These are phyloP conservation scores for Bryoerythrophyllum caledonicum DNA, from an alignment of 225 moss, liverwort and hornwort species.

Conservation along the genomic window DNA sequence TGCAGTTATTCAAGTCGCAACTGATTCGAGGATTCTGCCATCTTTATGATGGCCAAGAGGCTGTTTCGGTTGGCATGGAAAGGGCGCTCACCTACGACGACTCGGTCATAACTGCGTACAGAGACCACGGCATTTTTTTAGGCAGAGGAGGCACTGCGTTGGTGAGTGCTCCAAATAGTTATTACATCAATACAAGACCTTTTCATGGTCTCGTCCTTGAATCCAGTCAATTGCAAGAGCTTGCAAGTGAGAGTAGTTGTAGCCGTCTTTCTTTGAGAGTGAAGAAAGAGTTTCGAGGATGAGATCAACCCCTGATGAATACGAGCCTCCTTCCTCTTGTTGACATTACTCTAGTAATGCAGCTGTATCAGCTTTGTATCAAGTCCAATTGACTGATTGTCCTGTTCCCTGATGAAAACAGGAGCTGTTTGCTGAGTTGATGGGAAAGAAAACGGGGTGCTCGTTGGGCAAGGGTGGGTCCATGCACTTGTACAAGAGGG, in stretches of 20 bases:
- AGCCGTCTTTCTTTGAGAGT: too few relatives aligned
- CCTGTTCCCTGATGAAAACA: slow-evolving; percentile 25
- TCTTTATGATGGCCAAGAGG: slow-evolving; percentile 96
- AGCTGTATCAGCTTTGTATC: too few relatives aligned
- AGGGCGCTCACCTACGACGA: slow-evolving; percentile 84
- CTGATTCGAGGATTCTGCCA: slow-evolving; percentile 93
- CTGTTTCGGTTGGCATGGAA: slow-evolving; percentile 89
- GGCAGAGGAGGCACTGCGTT: slow-evolving; percentile 77
- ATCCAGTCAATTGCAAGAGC: too few relatives aligned
- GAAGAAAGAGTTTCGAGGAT: too few relatives aligned
- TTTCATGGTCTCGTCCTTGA: too few relatives aligned
- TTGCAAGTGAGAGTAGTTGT: too few relatives aligned
- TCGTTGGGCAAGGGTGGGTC: slow-evolving; percentile 94
- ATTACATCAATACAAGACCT: too few relatives aligned
- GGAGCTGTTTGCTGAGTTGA: slow-evolving; percentile 89
- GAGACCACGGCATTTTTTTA: slow-evolving; percentile 81
- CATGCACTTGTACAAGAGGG: slow-evolving; percentile 90
- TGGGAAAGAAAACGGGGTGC: slow-evolving; percentile 92
- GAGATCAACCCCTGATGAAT: too few relatives aligned
- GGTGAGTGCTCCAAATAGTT: slow-evolving; percentile 44
- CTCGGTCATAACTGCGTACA: slow-evolving; percentile 85
- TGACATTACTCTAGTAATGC: too few relatives aligned
- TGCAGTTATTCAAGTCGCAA: slow-evolving; percentile 94
- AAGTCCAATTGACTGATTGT: neutral
- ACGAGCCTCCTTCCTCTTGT: too few relatives aligned